Percentiles rank a stretch among this genome's conserved stretches.
These are phyloP conservation scores for Verticillium alfalfae DNA, from an alignment of 2,329 filamentous ascomycete species.

Conservation along the genomic window DNA sequence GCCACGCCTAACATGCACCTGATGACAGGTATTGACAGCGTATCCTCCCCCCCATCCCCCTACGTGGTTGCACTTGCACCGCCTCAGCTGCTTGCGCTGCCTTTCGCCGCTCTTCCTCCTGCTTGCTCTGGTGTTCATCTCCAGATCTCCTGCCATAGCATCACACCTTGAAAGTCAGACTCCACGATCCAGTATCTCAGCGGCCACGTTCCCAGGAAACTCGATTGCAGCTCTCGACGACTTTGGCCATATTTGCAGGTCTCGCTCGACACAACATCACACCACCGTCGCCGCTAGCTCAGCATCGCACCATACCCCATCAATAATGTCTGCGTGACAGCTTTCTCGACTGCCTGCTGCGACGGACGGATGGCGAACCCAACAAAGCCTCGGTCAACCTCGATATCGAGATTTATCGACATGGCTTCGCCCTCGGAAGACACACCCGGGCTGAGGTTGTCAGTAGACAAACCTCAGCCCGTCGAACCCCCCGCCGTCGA, in stretches of 20 bases:
- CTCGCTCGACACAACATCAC: not conserved
- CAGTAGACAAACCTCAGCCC: slow-evolving; percentile 25
- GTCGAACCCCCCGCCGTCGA: slow-evolving; percentile 38
- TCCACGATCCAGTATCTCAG: no score
- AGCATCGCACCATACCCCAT: not conserved
- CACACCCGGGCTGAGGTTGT: slow-evolving; percentile 11
- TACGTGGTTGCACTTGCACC: not conserved
- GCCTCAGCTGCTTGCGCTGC: not conserved
- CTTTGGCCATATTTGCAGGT: not conserved
- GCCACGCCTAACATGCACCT: not conserved
- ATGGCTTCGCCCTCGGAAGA: slow-evolving; percentile 1
- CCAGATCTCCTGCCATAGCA: not conserved
- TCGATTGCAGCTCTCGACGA: no score
- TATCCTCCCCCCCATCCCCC: no score
- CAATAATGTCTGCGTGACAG: not conserved
- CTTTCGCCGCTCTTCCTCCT: not conserved
- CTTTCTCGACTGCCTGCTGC: not conserved
- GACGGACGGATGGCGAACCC: not conserved
- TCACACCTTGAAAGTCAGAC: no score
- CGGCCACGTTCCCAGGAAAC: no score
- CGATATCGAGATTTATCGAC: not conserved
- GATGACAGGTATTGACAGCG: no score
- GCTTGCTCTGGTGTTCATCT: no score
- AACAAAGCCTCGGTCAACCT: not conserved
- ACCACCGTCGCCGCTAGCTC: not conserved